Evolutionary conservation across 2,329 filamentous ascomycete species (phyloP).

Genomic region (Fusarium hainanense): DNA sequence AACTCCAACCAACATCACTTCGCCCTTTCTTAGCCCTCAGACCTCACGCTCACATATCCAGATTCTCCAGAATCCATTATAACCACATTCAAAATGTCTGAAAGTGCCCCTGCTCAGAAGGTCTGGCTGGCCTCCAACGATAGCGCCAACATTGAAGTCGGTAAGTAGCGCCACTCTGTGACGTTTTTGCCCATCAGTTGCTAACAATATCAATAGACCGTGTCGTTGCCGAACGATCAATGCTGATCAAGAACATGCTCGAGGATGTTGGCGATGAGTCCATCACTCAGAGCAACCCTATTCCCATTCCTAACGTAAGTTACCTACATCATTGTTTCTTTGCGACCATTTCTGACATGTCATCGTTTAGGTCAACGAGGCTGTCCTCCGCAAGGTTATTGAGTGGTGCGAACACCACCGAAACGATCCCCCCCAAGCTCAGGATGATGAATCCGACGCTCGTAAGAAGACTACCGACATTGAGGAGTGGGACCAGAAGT

Average conservation of each 20-base stretch:
- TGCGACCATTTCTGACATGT: constrained; percentile 29
- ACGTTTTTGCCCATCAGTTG: constrained; percentile 9
- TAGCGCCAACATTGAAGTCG: constrained; percentile 58
- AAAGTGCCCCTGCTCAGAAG: constrained; percentile 52
- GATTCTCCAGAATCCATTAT: not conserved
- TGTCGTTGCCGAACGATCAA: constrained; percentile 86
- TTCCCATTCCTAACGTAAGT: constrained; percentile 86
- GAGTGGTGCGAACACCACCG: constrained; percentile 99
- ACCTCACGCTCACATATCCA: constrained; percentile 15
- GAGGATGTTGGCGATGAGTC: constrained; percentile 83
- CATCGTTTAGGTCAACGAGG: constrained; percentile 80
- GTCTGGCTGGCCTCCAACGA: constrained; percentile 66
- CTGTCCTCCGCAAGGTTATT: constrained; percentile 93
- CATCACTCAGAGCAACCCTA: constrained; percentile 69
- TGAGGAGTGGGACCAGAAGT: constrained; percentile 99
- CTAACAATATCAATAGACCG: constrained; percentile 67
- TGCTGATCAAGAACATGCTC: constrained; percentile 98
- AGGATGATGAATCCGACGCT: constrained; percentile 91
- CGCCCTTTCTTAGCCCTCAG: not conserved
- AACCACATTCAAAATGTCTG: constrained; percentile 51
- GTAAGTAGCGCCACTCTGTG: constrained; percentile 51
- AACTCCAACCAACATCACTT: constrained; percentile 9
- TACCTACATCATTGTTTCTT: constrained; percentile 7
- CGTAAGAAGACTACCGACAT: constrained; percentile 99
- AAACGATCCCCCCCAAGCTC: constrained; percentile 81